These are phyloP conservation scores for Candida michaelii DNA, from an alignment of 805 yeast genomes.

Conservation along the genomic window DNA sequence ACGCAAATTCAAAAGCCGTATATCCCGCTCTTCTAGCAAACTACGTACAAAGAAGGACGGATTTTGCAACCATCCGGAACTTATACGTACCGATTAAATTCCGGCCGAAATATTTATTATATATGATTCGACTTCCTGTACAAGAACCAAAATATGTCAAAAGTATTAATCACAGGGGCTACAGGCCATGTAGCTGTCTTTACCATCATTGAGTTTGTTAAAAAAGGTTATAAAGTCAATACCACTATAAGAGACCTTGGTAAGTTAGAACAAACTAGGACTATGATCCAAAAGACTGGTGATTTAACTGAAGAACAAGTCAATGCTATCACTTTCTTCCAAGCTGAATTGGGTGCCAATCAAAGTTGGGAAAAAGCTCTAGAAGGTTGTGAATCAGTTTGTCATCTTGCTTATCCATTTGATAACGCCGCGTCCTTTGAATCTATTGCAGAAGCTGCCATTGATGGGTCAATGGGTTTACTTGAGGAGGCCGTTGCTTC, in stretches of 20 bases:
- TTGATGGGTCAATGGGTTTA: conserved; percentile 4
- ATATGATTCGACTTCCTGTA: too few relatives aligned
- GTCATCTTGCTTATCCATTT: conserved; percentile 13
- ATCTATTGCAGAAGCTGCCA: conserved; percentile 3
- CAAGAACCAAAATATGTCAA: too few relatives aligned
- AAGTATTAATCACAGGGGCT: conserved; percentile 16
- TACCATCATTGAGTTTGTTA: conserved; percentile 10
- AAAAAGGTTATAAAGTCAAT: conserved; percentile 13
- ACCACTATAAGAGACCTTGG: conserved; percentile 15
- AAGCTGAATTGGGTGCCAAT: conserved; percentile 12
- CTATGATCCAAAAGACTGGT: conserved; percentile 4
- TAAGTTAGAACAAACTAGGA: background rate
- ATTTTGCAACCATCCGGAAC: too few relatives aligned
- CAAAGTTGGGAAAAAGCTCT: conserved; percentile 16
- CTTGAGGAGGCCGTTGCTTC: conserved; percentile 8
- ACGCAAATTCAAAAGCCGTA: too few relatives aligned
- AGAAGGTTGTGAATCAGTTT: conserved; percentile 10
- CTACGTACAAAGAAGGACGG: too few relatives aligned
- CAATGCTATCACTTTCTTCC: background rate
- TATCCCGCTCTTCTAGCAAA: too few relatives aligned
- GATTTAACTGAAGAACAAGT: background rate
- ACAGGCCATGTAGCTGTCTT: conserved; percentile 14
- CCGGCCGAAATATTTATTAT: too few relatives aligned
- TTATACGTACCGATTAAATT: too few relatives aligned
- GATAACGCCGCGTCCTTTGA: background rate